Evolutionary conservation across 2,329 filamentous ascomycete genomes (phyloP).

Genomic region (Bipolaris zeicola): DNA sequence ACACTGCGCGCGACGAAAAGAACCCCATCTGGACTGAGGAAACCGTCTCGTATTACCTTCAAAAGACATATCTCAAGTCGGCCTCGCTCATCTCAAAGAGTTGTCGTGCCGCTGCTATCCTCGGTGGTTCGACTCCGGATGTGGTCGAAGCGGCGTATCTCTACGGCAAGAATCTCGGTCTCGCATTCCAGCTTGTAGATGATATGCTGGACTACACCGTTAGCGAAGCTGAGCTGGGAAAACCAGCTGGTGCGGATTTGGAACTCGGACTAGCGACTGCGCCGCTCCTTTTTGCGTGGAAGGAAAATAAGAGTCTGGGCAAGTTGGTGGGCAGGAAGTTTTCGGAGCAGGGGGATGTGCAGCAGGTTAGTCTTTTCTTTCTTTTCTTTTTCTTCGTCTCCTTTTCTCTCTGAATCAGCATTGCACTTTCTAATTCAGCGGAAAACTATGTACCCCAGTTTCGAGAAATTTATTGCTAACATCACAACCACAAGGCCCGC

Average conservation of each 20-base stretch:
- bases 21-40: conserved; percentile 87
- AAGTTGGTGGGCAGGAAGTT: conserved; percentile 93
- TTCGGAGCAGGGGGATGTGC: conserved; percentile 78
- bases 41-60: conserved; percentile 88
- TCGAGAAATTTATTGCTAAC: too few species aligned
- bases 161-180: conserved; percentile 90
- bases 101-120: conserved; percentile 84
- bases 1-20: conserved; percentile 85
- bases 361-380: conserved; percentile 65
- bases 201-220: conserved; percentile 98
- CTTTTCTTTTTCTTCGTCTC: background rate
- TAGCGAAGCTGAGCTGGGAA: conserved; percentile 82
- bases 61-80: conserved; percentile 98
- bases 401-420: too few species aligned
- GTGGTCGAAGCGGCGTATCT: conserved; percentile 90
- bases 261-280: conserved; percentile 93
- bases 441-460: too few species aligned
- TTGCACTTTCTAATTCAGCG: too few species aligned
- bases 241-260: conserved; percentile 91
- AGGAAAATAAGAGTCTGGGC: conserved; percentile 81
- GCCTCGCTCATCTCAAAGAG: conserved; percentile 96
- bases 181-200: conserved; percentile 97
- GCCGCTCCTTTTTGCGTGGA: conserved; percentile 94
- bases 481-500: conserved; percentile 60
- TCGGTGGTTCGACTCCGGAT: conserved; percentile 75